Evolutionary conservation across 2,329 filamentous ascomycete species (phyloP).

Genomic region (Colletotrichum sp.): DNA sequence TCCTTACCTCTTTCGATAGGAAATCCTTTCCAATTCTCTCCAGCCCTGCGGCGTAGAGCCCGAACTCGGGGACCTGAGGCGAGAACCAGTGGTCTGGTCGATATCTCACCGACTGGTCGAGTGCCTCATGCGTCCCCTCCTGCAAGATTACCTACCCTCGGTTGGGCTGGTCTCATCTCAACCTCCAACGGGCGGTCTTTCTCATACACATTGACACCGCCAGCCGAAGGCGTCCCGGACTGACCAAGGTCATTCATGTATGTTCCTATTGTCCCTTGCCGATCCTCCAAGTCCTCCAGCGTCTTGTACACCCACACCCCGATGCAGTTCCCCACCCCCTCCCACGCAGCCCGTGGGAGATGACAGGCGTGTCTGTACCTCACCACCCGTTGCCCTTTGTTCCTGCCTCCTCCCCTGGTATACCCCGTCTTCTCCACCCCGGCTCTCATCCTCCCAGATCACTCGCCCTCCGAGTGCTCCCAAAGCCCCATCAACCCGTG

Average conservation of each 20-base stretch:
- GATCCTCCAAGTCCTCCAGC: background rate
- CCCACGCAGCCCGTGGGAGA: background rate
- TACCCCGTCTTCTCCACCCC: background rate
- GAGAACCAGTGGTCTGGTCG: background rate
- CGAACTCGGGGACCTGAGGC: background rate
- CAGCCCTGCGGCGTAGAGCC: background rate
- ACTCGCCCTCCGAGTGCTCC: background rate
- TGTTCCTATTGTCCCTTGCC: constrained; percentile 1
- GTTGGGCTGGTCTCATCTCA: background rate
- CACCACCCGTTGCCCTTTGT: background rate
- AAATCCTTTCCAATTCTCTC: background rate
- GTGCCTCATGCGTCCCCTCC: background rate
- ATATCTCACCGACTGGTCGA: background rate
- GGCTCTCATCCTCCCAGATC: background rate
- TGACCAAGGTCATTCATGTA: background rate
- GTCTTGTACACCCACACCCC: background rate
- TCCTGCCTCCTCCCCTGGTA: background rate
- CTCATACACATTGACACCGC: background rate
- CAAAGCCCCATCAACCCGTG: background rate
- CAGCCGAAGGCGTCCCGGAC: background rate
- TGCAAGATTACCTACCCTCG: background rate
- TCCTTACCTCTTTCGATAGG: background rate
- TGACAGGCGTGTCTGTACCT: background rate
- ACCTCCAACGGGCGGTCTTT: background rate
- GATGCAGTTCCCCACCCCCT: background rate